A percentile compares a stretch with the other conserved stretches of the same genome.
These are phyloP conservation scores for Salix exigua DNA, from an alignment of 345 rosid species.

Conservation along the genomic window DNA sequence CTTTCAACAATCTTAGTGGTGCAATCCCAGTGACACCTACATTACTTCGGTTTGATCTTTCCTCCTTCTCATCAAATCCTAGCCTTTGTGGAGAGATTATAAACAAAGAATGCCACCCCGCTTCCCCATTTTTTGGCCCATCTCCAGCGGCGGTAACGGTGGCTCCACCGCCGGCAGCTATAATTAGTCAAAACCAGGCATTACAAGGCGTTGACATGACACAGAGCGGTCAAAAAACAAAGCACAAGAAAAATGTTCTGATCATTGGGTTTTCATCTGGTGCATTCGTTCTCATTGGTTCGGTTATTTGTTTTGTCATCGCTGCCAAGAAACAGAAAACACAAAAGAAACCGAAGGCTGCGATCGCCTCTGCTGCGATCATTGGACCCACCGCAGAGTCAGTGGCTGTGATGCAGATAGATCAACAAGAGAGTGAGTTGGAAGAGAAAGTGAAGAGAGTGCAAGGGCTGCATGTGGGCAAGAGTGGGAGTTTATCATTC, in stretches of 20 bases:
- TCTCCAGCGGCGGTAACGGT: constrained; percentile 24
- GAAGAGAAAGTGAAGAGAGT: constrained; percentile 76
- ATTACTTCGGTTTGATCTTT: constrained; percentile 48
- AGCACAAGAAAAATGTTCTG: constrained; percentile 38
- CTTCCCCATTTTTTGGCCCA: constrained; percentile 60
- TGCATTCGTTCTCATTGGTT: constrained; percentile 41
- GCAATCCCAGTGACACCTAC: constrained; percentile 63
- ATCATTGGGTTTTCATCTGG: constrained; percentile 55
- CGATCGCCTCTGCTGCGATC: constrained; percentile 28
- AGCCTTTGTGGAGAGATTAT: constrained; percentile 86
- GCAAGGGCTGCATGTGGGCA: constrained; percentile 57
- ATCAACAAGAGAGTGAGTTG: constrained; percentile 62
- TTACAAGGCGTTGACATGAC: constrained; percentile 39
- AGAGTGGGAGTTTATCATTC: constrained; percentile 75
- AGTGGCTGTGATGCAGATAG: constrained; percentile 56
- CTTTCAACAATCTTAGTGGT: constrained; percentile 64
- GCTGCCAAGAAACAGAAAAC: constrained; percentile 47
- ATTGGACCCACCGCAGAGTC: constrained; percentile 41
- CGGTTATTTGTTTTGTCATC: constrained; percentile 49
- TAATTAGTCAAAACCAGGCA: constrained; percentile 48
- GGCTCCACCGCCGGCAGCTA: constrained; percentile 47
- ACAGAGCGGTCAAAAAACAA: constrained; percentile 24
- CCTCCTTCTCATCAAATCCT: constrained; percentile 63
- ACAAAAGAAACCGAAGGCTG: constrained; percentile 24
- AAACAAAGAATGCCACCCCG: constrained; percentile 62